These are phyloP conservation scores for Thozetella sp. DNA, from an alignment of 495 filamentous ascomycete species.

Conservation along the genomic window DNA sequence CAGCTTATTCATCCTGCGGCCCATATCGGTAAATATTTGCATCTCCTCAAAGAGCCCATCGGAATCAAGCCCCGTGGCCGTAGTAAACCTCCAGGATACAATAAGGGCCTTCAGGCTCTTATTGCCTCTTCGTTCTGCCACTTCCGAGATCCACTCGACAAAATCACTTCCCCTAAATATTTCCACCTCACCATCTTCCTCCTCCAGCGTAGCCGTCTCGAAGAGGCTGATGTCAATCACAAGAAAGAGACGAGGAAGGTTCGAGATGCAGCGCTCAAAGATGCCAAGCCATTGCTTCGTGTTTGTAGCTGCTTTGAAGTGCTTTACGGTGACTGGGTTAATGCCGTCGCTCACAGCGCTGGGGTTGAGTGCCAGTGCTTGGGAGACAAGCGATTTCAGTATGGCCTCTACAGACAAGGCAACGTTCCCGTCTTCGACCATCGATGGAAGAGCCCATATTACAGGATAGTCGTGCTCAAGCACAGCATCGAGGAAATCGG, in stretches of 20 bases:
- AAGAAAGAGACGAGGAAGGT: not conserved
- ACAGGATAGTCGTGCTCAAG: not conserved
- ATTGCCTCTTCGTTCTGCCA: not conserved
- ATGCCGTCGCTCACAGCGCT: not conserved
- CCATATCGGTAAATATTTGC: conserved; percentile 1
- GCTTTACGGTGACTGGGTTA: not conserved
- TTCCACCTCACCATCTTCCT: not conserved
- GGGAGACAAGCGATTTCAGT: not conserved
- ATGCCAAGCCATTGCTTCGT: not conserved
- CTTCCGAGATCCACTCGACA: not conserved
- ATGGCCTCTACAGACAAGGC: not conserved
- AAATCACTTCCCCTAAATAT: not conserved
- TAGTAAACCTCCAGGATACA: not conserved
- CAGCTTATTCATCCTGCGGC: not conserved
- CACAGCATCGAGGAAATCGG: not conserved
- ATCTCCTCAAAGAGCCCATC: not conserved
- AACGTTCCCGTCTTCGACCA: not conserved
- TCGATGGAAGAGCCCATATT: not conserved
- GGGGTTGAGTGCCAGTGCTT: not conserved
- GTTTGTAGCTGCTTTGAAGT: not conserved
- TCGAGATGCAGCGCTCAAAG: not conserved
- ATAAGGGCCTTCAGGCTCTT: not conserved
- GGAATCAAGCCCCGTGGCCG: not conserved
- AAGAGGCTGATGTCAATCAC: not conserved
- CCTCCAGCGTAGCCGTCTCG: not conserved